Percentiles rank a stretch among this genome's conserved stretches.
phyloP scores from a whole-genome alignment of 2,329 filamentous ascomycete genomes.

The Neoascochyta sp. region DNA sequence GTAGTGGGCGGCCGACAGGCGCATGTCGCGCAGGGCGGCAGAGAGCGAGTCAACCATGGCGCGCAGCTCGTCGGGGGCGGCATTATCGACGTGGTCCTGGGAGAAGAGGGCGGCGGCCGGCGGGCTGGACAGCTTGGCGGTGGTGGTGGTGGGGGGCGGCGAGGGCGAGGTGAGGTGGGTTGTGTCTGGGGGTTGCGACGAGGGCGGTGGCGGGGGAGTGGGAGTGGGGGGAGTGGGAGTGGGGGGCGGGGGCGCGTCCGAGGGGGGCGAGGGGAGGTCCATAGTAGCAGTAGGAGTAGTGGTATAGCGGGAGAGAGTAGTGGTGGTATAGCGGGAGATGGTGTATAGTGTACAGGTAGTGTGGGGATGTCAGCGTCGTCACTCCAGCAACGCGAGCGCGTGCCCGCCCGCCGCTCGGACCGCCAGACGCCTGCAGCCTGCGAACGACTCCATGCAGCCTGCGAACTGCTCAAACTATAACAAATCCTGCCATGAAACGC shows the following conservation, averaged over 20 bases:
- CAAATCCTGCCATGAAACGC: too few relatives aligned
- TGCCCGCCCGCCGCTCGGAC: too few relatives aligned
- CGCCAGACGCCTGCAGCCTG: too few relatives aligned
- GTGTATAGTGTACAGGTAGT: too few relatives aligned
- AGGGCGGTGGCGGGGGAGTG: conserved; percentile 52
- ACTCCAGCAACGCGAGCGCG: too few relatives aligned
- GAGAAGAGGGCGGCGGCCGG: conserved; percentile 46
- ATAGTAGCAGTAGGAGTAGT: too few relatives aligned
- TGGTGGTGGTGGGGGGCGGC: conserved; percentile 44
- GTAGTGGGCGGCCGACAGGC: conserved; percentile 84
- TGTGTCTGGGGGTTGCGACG: conserved; percentile 52
- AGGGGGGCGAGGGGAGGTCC: conserved; percentile 7
- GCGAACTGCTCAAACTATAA: too few relatives aligned
- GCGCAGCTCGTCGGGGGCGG: conserved; percentile 52
- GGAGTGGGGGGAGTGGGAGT: conserved; percentile 5
- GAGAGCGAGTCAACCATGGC: conserved; percentile 53
- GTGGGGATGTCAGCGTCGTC: too few relatives aligned
- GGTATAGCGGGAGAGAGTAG: too few relatives aligned
- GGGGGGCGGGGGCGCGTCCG: conserved; percentile 4
- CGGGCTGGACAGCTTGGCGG: conserved; percentile 28
- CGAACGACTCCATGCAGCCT: too few relatives aligned
- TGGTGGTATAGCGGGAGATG: too few relatives aligned
- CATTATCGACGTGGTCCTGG: conserved; percentile 50
- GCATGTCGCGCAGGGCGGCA: conserved; percentile 58
- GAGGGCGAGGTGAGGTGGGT: conserved; percentile 50